Evolutionary conservation across 495 filamentous ascomycete species (phyloP), one percentile per base, ranked within the genome.

Genomic region (Mytilinidion resinicola): DNA sequence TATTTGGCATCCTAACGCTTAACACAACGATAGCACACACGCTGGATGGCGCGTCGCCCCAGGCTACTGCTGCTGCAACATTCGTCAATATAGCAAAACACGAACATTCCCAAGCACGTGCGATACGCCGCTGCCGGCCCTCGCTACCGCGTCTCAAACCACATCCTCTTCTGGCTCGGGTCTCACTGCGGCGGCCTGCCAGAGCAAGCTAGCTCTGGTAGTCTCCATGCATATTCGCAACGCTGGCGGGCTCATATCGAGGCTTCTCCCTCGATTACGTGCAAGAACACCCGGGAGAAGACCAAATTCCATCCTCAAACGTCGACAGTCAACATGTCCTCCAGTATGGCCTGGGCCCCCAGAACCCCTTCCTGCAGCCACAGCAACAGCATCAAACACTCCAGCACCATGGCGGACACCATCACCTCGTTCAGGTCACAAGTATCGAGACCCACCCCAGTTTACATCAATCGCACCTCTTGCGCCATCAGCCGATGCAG

Each of bases 131-230:
- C 48, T 52, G 46, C 62, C 57, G 49, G 56, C 56, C 9, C 9
- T 62, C 63, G 56, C 57, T 59, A 46, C 64, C 30, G 21, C 51
- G 41, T 55, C 55, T 62, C 60, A 67, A 67, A 64, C 55, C 62
- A 59, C 52, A 59, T 56, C 65, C 57, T 56, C 55, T 65, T 68
- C 65, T 68, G 66, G 66, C 64, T 63, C 63, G 60, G 66, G 66
- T 68, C 66, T 60, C 60, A 67, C 64, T 49, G 57, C 53, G 77
- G 80, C 78, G 77, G 78, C 77, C 81, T 82, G 81, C 82, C 79
- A 80, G 80, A 80, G 81, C 81, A 80, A 77, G 72, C 57, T 76
- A 78, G 82, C 80, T 85, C 81, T 84, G 83, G 83, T 81, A 80
- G 82, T 79, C 80, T 79, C 78, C 81, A 86, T 86, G 83, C 76